Evolutionary conservation across 805 yeast genomes (phyloP).

Genomic region (Candida qinlingensis): DNA sequence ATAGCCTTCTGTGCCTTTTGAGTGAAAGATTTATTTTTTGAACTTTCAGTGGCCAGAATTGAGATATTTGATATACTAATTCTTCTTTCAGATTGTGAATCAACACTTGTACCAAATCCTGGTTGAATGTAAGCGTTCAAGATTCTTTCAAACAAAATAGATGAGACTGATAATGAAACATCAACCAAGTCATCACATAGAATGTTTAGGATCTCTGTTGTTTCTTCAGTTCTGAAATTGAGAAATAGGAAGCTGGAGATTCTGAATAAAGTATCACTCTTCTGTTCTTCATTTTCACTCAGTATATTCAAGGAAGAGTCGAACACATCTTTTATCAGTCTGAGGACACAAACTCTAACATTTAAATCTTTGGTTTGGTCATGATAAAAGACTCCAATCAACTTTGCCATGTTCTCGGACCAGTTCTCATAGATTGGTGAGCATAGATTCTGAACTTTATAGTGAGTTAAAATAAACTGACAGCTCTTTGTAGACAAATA

Average conservation of each 20-base stretch:
- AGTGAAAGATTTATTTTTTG: constrained; percentile 2
- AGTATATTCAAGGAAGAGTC: constrained; percentile 17
- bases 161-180: constrained; percentile 10
- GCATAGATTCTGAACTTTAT: constrained; percentile 46
- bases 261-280: constrained; percentile 11
- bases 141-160: constrained; percentile 15
- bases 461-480: constrained; percentile 42
- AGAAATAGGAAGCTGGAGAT: constrained; percentile 14
- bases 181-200: constrained; percentile 26
- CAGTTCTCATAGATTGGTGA: constrained; percentile 48
- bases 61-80: constrained; percentile 23
- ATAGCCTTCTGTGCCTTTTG: constrained; percentile 15
- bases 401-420: constrained; percentile 38
- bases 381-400: constrained; percentile 42
- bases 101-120: constrained; percentile 9
- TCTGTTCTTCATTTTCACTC: constrained; percentile 6
- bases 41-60: background rate
- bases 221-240: constrained; percentile 15
- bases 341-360: constrained; percentile 30
- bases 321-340: constrained; percentile 21
- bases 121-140: constrained; percentile 23
- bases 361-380: constrained; percentile 18
- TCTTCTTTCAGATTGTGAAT: constrained; percentile 16
- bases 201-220: constrained; percentile 27
- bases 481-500: constrained; percentile 34